Evolutionary conservation across 345 rosid species (phyloP), one percentile per base, ranked within the genome.

Genomic region (Cardamine chenopodiifolia): DNA sequence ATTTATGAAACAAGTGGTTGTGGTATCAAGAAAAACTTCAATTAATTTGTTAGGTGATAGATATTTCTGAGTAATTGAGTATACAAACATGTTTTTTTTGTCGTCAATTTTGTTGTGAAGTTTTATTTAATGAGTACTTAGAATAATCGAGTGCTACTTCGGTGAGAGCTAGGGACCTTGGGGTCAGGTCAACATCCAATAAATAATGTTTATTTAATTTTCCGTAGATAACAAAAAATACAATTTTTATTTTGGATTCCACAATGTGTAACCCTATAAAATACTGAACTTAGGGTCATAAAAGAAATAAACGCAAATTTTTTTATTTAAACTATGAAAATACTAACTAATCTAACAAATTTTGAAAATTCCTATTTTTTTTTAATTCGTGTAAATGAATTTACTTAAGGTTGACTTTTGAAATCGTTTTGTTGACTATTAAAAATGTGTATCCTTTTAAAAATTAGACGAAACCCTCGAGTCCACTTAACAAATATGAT

Each of bases 1-100:
- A 14, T 23, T 7, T 52, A 23, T 6, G 57, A 23, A 23, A 23
- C 8, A 50, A 6, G 15, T 22, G 1, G 20, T 22, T 22, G 32
- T 15, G 48, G 29, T 35, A 34, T 48, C 0, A 6, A 48, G 18
- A 12, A 49, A 18, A 34, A 19, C 12, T 35, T 52, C 60, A 66
- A 14, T n/a, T 23, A 67, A 15, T 35, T 5, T n/a, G 72, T n/a
- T 53, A 37, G 50, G 37, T 68, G 49, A 11, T 37, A 37, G 37
- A 68, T 68, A 53, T 53, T 23, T 68, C 23, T 26, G 62, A 54
- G 34, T 31, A 31, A 29, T 29, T 29, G 32, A 29, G 18, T 32
- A 37, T 28, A 39, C 39, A 25, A 54, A 68, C 23, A 66, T 49
- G 47, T 3, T 28, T 28, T 28, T 28, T 28, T 28, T 28, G n/a